These are phyloP conservation scores for Grosmannia penicillata DNA, from an alignment of 2,329 filamentous ascomycete genomes.

Conservation along the genomic window DNA sequence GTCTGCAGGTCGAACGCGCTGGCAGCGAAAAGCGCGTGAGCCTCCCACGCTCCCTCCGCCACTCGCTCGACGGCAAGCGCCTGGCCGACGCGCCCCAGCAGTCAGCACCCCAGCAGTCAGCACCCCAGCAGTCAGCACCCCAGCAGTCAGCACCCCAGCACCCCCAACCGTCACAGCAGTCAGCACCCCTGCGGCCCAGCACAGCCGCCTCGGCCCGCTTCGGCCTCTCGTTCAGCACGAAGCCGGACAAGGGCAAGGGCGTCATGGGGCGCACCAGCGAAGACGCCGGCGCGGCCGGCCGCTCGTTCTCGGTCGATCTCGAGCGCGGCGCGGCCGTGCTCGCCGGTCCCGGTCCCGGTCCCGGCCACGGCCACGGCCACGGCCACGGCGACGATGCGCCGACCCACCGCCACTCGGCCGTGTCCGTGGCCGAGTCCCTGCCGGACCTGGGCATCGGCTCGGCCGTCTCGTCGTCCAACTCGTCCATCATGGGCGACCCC, in stretches of 20 bases:
- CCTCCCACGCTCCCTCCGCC: conserved; percentile 36
- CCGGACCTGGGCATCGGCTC: conserved; percentile 41
- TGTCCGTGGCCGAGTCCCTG: conserved; percentile 32
- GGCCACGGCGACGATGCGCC: conserved; percentile 13
- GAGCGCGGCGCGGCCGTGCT: conserved; percentile 36
- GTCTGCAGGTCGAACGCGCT: conserved; percentile 33
- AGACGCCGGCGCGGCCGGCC: conserved; percentile 15
- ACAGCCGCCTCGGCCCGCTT: background rate
- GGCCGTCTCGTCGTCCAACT: conserved; percentile 39
- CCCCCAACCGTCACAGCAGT: background rate
- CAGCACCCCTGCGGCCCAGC: background rate
- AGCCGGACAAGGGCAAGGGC: conserved; percentile 29
- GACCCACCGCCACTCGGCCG: conserved; percentile 25
- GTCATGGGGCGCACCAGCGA: conserved; percentile 25
- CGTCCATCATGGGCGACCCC: conserved; percentile 46
- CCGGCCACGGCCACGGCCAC: background rate
- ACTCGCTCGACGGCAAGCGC: conserved; percentile 38
- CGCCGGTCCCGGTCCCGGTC: background rate
- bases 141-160: conserved; percentile 7
- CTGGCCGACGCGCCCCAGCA: background rate
- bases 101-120: conserved; percentile 5
- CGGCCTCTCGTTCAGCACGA: background rate
- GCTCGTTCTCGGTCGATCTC: conserved; percentile 32
- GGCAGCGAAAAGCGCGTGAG: conserved; percentile 34
- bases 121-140: conserved; percentile 14